Conservation (phyloP, 2,329 filamentous ascomycete genomes). For the Helotiales sp. region DNA sequence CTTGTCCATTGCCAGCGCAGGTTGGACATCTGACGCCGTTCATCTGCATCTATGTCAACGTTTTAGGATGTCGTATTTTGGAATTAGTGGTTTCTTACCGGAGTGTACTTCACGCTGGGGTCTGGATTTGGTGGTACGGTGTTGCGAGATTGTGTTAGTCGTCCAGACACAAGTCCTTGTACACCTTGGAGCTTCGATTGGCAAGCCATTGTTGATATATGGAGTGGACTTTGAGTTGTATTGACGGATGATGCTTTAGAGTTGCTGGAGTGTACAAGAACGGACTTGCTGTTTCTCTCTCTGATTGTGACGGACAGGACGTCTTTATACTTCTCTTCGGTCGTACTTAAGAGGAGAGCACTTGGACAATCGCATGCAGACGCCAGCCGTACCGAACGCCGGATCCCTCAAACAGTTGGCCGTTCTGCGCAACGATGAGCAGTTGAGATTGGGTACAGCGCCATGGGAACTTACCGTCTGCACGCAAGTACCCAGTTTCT, state of each 20-base stretch:
- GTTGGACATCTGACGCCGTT: slow-evolving; percentile 54
- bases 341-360: not conserved
- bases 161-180: not conserved
- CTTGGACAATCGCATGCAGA: slow-evolving; percentile 4
- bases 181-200: slow-evolving; percentile 4
- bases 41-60: slow-evolving; percentile 35
- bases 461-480: slow-evolving; percentile 13
- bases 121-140: slow-evolving; percentile 3
- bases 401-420: slow-evolving; percentile 12
- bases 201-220: slow-evolving; percentile 14
- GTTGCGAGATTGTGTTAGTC: slow-evolving; percentile 4
- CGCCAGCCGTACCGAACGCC: slow-evolving; percentile 3
- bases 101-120: slow-evolving; percentile 18
- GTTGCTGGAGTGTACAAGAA: not conserved
- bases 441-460: slow-evolving; percentile 11
- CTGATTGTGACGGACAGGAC: not conserved
- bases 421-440: slow-evolving; percentile 12
- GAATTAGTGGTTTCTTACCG: slow-evolving; percentile 15
- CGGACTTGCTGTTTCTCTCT: not conserved
- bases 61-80: not conserved
- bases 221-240: not conserved
- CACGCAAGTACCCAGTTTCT: slow-evolving; percentile 15
- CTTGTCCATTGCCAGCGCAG: slow-evolving; percentile 48
- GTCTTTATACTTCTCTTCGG: slow-evolving; percentile 19
- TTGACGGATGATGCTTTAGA: not conserved